A percentile compares a stretch with the other conserved stretches of the same genome.
Conservation (phyloP, 257 asterid species). For the Solanum rostratum region DNA sequence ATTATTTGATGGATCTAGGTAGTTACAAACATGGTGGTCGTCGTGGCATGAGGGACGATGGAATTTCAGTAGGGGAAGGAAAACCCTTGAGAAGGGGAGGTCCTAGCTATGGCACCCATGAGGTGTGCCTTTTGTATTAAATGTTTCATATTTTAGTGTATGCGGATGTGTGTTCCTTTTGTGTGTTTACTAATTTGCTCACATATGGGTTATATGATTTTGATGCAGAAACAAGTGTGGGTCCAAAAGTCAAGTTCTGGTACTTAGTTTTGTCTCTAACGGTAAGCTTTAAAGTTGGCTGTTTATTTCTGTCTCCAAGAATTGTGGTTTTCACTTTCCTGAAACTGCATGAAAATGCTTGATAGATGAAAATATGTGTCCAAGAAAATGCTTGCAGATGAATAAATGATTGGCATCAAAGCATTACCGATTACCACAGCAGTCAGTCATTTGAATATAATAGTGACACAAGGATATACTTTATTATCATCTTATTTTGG, state of each 20-base stretch:
- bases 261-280: conserved; percentile 35
- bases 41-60: conserved; percentile 59
- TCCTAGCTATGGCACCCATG: conserved; percentile 45
- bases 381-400: not conserved
- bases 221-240: conserved; percentile 89
- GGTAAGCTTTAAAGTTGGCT: conserved; percentile 34
- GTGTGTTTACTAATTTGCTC: not conserved
- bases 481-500: not conserved
- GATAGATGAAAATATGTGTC: not conserved
- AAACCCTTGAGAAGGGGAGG: conserved; percentile 60
- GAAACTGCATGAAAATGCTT: not conserved
- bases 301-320: not conserved
- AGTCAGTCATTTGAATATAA: not conserved
- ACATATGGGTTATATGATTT: not conserved
- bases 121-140: conserved; percentile 31
- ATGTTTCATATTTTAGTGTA: not conserved
- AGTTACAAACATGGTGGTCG: conserved; percentile 60
- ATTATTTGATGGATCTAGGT: conserved; percentile 32
- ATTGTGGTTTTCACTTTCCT: not conserved
- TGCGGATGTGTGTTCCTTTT: not conserved
- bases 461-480: not conserved
- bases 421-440: not conserved
- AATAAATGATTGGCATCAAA: not conserved
- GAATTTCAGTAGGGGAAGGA: conserved; percentile 46
- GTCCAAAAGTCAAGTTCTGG: conserved; percentile 91